Evolutionary conservation across 257 asterid genomes (phyloP), one percentile per base, ranked within the genome.

Genomic region (Lithospermum erythrorhizon): DNA sequence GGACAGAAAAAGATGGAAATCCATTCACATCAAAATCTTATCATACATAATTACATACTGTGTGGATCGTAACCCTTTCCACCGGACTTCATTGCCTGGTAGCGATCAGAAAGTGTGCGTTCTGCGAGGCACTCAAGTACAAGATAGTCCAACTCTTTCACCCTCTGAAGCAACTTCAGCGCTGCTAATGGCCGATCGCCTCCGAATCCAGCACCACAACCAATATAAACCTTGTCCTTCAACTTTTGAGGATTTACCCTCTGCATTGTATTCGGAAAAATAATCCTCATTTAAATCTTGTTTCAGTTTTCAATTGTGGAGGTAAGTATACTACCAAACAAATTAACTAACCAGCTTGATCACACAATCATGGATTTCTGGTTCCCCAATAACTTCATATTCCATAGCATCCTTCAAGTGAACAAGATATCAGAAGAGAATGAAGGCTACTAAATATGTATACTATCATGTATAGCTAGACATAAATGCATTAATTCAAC

Each of bases 191-290:
- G 95, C 52, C 98, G 79, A 73, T 93, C 98, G 48, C 98, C 98
- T 61, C 95, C 86, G 35, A 93, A 93, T 48, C 98, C 98, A 72
- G 98, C 98, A 61, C 98, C 98, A 73, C 97, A 93, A 61, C 98
- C 98, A 29, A 93, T 75, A 6, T 61, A 76, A 23, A 86, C 87
- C 77, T 84, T 89, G 55, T 89, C 87, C 67, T 81, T 88, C 53
- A 83, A 87, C 85, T 86, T 81, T 71, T 49, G 57, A 57, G 94
- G 94, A 58, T 77, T 76, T 72, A 47, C 66, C 73, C 95, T 82
- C 98, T 93, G 76, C 71, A 77, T 64, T 65, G 22, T 61, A 61
- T 64, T 62, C 69, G 54, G 49, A 23, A 53, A 19, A 49, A 20
- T 27, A 54, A 30, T 13, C 21, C 58, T 15, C 14, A 7, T 49